A percentile compares a stretch with the other conserved stretches of the same genome.
Conservation (phyloP, 805 yeast genomes). For the Saturnispora kantuleensis region DNA sequence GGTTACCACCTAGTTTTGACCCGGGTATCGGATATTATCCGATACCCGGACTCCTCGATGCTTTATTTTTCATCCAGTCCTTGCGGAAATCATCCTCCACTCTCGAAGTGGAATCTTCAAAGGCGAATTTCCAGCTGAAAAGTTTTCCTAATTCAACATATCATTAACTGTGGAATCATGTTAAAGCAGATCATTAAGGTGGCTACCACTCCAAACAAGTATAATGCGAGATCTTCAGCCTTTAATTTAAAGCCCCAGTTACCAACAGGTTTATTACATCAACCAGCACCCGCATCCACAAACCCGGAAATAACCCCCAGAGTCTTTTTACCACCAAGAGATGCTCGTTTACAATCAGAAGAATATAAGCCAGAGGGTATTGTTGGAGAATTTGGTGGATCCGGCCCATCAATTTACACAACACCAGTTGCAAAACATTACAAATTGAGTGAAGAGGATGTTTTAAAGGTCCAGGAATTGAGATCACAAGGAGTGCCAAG, state of each 20-base stretch:
- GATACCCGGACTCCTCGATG: too few species aligned
- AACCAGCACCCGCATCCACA: constrained; percentile 29
- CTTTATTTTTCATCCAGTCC: too few species aligned
- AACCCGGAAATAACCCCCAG: constrained; percentile 27
- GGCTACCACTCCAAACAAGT: constrained; percentile 29
- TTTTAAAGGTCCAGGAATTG: constrained; percentile 22
- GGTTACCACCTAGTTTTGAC: too few species aligned
- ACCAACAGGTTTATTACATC: constrained; percentile 27
- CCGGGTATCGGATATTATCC: too few species aligned
- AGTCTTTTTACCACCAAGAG: constrained; percentile 26
- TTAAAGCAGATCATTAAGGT: constrained; percentile 13
- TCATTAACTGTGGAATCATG: background rate
- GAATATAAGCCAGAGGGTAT: constrained; percentile 22
- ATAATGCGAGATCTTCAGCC: constrained; percentile 28
- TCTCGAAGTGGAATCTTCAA: too few species aligned
- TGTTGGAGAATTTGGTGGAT: background rate
- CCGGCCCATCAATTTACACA: constrained; percentile 24
- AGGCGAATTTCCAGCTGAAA: too few species aligned
- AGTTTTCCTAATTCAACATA: too few species aligned
- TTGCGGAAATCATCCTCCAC: background rate
- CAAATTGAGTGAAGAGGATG: constrained; percentile 18
- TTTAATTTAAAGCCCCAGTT: constrained; percentile 27
- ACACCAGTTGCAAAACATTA: constrained; percentile 21
- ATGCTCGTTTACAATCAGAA: constrained; percentile 21
- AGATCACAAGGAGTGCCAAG: constrained; percentile 25